phyloP scores from a whole-genome alignment of 2,329 filamentous ascomycete genomes.

The Botryotinia narcissicola region DNA sequence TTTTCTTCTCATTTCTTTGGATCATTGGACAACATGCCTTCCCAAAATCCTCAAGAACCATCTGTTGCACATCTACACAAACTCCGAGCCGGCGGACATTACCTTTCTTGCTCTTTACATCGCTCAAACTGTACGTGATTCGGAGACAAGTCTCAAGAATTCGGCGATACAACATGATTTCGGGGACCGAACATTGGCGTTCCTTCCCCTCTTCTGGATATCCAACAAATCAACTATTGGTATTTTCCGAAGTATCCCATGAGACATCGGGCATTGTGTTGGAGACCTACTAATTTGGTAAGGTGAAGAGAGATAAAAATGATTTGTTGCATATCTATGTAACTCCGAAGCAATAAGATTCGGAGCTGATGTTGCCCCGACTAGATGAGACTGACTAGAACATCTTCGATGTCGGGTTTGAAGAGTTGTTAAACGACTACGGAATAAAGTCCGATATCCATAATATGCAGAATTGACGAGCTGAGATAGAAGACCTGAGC shows the following conservation, averaged over 20 bases:
- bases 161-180: neutral
- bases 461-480: neutral
- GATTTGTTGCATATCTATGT: neutral
- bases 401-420: neutral
- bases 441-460: neutral
- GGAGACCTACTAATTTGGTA: neutral
- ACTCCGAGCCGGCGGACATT: neutral
- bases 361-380: neutral
- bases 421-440: neutral
- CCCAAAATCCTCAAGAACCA: neutral
- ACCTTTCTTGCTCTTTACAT: neutral
- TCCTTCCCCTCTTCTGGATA: neutral
- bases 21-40: neutral
- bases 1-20: neutral
- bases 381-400: neutral
- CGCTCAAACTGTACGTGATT: neutral
- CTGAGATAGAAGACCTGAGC: neutral
- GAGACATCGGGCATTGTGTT: neutral
- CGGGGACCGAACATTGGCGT: neutral
- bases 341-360: neutral
- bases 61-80: neutral
- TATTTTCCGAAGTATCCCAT: neutral
- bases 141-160: neutral
- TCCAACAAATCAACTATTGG: neutral
- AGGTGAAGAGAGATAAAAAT: neutral